A percentile compares a stretch with the other conserved stretches of the same genome.
Conservation (phyloP, 106 monocot genomes). For the Acorus calamus region DNA sequence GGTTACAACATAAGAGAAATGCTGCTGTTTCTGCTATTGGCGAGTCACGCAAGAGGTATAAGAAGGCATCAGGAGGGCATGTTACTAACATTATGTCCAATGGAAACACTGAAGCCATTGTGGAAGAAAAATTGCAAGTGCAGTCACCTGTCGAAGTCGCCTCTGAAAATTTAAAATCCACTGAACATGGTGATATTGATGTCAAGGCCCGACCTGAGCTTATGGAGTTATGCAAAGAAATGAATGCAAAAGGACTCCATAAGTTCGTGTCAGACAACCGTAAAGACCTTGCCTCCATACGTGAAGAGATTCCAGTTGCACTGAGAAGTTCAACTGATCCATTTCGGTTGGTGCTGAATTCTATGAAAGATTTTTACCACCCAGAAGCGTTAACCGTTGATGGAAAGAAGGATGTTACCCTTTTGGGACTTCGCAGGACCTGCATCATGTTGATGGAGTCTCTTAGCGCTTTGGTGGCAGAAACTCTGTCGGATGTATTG, state of each 20-base stretch:
- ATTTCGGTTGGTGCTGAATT: constrained; percentile 52
- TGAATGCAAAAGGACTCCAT: constrained; percentile 75
- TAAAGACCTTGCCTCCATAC: constrained; percentile 69
- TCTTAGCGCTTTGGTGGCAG: constrained; percentile 30
- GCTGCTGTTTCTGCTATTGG: constrained; percentile 51
- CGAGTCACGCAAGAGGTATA: constrained; percentile 22
- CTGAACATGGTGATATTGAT: constrained; percentile 19
- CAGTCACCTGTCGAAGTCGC: constrained; percentile 15
- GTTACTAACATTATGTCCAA: constrained; percentile 2
- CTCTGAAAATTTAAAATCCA: constrained; percentile 11
- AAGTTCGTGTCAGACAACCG: constrained; percentile 86
- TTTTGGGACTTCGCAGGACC: constrained; percentile 78
- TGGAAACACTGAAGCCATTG: constrained; percentile 11
- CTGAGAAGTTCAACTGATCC: constrained; percentile 47
- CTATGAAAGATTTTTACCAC: constrained; percentile 69
- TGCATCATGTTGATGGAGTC: constrained; percentile 96
- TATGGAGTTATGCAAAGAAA: constrained; percentile 50
- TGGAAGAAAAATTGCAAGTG: constrained; percentile 24
- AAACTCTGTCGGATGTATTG: constrained; percentile 10
- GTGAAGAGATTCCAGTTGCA: constrained; percentile 74
- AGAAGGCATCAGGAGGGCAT: constrained; percentile 7
- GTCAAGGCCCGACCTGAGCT: constrained; percentile 28
- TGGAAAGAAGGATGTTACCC: constrained; percentile 81
- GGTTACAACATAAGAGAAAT: constrained; percentile 71
- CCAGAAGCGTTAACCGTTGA: constrained; percentile 48